Base-by-base conservation (phyloP, 768 basidiomycete species). In the Psilocybe subaeruginosa region DNA sequence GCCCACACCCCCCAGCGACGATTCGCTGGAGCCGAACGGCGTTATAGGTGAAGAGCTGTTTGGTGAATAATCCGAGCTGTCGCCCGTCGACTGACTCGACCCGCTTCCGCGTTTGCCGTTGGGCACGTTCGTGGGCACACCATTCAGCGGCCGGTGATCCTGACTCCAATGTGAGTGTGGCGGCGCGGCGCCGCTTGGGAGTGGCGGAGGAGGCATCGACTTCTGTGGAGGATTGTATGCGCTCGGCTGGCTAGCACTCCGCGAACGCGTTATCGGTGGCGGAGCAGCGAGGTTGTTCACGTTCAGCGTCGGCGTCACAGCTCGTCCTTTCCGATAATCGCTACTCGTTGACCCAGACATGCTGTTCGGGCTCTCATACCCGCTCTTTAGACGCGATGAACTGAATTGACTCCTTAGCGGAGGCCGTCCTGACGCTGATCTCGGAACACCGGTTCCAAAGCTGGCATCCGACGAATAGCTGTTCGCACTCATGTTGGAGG, bases 11-110 rank as follows among this genome's bases (percentile, higher is more conserved):
- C 80, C 81, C 54, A 93, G 74, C 8, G 91, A 93, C 29, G 90
- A 90, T 65, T 94, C 93, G 74, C 88, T 93, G 43, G 92, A 93
- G n/a, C 92, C 93, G 70, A 90, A 94, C 16, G 93, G 92, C 27
- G 93, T 94, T 70, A 93, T 86, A 0, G 93, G 93, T n/a, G 91
- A 92, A 14, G 88, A 88, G 64, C 88, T 90, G 66, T 92, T 90
- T 17, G 92, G 91, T 48, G 92, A 93, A 65, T 91, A 92, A 67
- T 93, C 90, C 11, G 92, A 92, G 72, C 89, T 92, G 66, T 85
- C 89, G 8, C 83, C 87, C 8, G 92, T 93, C 11, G 90, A 92
- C 71, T 92, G 87, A 68, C 92, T 94, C 39, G 91, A 92, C 11
- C 91, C 89, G 64, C 92, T 94, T 33, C 90, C 93, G 39, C 93